Conservation (phyloP, 345 rosid species). For the Salix viminalis region DNA sequence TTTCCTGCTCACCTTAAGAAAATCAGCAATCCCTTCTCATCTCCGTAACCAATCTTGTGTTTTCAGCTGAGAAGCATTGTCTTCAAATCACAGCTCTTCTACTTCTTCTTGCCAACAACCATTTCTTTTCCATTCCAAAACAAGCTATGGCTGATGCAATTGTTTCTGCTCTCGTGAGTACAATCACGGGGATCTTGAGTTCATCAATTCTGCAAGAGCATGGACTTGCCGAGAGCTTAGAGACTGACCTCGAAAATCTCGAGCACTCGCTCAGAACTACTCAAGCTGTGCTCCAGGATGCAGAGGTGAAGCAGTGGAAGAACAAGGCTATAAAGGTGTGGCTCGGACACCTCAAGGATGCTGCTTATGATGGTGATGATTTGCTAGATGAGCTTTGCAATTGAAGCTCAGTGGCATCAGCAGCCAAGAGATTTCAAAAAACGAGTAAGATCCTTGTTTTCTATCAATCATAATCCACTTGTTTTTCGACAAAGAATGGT, state of each 20-base stretch:
- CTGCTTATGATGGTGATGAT: slow-evolving; percentile 9
- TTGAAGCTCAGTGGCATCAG: neutral
- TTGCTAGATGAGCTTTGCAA: neutral
- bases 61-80: no score
- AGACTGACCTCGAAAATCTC: neutral
- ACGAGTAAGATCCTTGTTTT: neutral
- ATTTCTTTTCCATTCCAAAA: no score
- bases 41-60: no score
- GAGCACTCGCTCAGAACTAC: neutral
- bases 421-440: neutral
- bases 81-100: no score
- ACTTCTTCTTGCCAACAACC: neutral
- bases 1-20: no score
- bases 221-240: neutral
- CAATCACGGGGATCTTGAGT: neutral
- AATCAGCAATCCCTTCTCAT: no score
- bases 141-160: slow-evolving; percentile 1
- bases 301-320: slow-evolving; percentile 11
- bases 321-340: neutral
- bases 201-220: neutral
- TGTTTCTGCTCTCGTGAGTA: slow-evolving; percentile 1
- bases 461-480: neutral
- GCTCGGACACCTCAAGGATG: slow-evolving; percentile 1
- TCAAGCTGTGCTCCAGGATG: slow-evolving; percentile 11
- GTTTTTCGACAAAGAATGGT: neutral